Base-by-base conservation (phyloP, 1,139 yeast genomes). In the Eremothecium cymbalariae region DNA sequence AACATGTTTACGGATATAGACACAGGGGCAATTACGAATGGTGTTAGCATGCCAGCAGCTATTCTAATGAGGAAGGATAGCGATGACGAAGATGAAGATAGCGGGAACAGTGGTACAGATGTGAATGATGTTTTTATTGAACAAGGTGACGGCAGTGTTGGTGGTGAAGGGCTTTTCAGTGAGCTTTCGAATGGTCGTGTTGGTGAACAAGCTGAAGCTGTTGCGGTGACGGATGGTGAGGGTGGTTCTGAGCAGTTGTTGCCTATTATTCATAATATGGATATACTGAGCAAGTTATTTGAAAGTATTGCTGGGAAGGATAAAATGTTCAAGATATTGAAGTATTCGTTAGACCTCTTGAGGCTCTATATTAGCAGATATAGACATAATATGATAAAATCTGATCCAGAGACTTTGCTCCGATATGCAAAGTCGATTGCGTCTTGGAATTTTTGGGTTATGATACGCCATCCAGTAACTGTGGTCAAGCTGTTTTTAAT, bases 251-350 rank as follows among this genome's bases (percentile, higher is more conserved):
- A 11, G 24, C 3, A 11, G 24, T 13, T 21, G 24, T 11, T 3
- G 21, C 21, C 19, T 16, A 14, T 31, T 12, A 18, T 34, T 15
- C 22, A 18, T 27, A 50, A 45, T 22, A 38, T 62, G 53, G 77
- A 72, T 33, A 60, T 77, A 4, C 61, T 76, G 38, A 68, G 75
- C 60, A 61, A 63, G 24, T 60, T 73, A 59, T 56, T 77, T 39
- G 70, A 68, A 41, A 68, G 69, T 38, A 56, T 78, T 18, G 67
- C 72, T 2, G 88, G 88, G 22, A 80, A 79, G 53, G 90, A 80
- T 50, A 77, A 78, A 48, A 41, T 77, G 45, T 81, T 84, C 22
- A 80, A 80, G 48, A 63, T 74, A 4, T 63, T 74, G 18, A 81
- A 76, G 47, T 79, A 78, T 48, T 53, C 70, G 0, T 55, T 80